Evolutionary conservation across 495 filamentous ascomycete species (phyloP).

Genomic region (Parmelia sp.): DNA sequence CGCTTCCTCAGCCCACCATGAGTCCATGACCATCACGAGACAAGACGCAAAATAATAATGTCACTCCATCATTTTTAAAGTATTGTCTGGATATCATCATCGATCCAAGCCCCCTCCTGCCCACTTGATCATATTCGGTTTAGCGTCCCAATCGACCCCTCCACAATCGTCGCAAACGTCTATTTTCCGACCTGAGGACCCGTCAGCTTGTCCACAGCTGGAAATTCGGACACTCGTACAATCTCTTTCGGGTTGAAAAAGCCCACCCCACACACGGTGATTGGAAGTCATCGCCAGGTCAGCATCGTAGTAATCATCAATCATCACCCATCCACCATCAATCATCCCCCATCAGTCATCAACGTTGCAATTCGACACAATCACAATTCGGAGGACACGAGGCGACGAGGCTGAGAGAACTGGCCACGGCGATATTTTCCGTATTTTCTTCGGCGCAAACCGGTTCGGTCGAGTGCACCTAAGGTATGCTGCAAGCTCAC

Average conservation of each 20-base stretch:
- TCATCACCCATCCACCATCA: background rate
- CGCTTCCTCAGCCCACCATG: constrained; percentile 3
- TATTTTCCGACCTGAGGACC: background rate
- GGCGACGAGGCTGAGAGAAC: background rate
- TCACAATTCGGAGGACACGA: no score
- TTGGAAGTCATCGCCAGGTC: no score
- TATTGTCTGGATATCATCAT: background rate
- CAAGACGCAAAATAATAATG: no score
- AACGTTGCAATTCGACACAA: background rate
- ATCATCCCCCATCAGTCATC: background rate
- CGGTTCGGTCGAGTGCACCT: background rate
- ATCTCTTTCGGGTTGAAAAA: no score
- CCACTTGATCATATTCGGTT: background rate
- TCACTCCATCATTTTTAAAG: no score
- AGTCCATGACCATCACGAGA: no score
- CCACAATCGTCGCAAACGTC: background rate
- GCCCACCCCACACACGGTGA: no score
- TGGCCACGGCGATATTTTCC: background rate
- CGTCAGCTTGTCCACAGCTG: background rate
- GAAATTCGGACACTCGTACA: no score
- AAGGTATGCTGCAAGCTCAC: background rate
- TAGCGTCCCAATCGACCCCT: background rate
- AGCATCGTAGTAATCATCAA: background rate
- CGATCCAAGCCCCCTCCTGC: background rate
- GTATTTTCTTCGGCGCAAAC: background rate